Percentiles rank a stretch among this genome's conserved stretches.
Evolutionary conservation across 176 grass and related monocot species (phyloP).

Genomic region (Lolium multiflorum): DNA sequence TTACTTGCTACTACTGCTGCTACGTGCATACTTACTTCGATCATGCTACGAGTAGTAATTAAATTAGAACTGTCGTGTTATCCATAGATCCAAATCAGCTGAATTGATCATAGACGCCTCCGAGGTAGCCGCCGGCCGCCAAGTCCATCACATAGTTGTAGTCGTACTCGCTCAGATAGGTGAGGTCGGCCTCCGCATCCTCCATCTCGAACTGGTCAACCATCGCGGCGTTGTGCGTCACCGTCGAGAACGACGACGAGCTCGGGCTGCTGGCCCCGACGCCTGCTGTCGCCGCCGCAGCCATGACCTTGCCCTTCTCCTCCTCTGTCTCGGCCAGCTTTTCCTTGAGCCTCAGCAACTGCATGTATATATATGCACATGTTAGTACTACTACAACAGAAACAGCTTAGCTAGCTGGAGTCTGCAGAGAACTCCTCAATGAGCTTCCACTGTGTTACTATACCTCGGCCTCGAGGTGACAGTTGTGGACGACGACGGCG

Average conservation of each 20-base stretch:
- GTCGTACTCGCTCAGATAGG: slow-evolving; percentile 63
- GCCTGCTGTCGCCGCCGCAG: slow-evolving; percentile 3
- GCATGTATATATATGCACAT: background rate
- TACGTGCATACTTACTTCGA: background rate
- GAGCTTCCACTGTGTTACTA: background rate
- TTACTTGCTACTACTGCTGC: background rate
- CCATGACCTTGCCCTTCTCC: slow-evolving; percentile 62
- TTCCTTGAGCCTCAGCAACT: slow-evolving; percentile 80
- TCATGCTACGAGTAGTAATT: background rate
- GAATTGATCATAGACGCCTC: slow-evolving; percentile 41
- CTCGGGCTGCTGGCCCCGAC: slow-evolving; percentile 63
- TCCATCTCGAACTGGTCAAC: slow-evolving; percentile 61
- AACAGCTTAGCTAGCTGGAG: background rate
- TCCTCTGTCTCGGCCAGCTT: slow-evolving; percentile 31
- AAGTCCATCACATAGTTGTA: slow-evolving; percentile 62
- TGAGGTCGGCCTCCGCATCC: slow-evolving; percentile 51
- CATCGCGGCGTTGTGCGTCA: slow-evolving; percentile 59
- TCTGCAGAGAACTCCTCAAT: background rate
- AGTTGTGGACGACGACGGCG: slow-evolving; percentile 72
- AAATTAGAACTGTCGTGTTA: background rate
- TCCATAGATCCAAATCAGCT: slow-evolving; percentile 16
- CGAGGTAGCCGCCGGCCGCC: slow-evolving; percentile 28
- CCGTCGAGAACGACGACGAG: slow-evolving; percentile 87
- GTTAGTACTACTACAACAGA: background rate
- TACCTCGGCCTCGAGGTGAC: slow-evolving; percentile 89